Evolutionary conservation across 1,139 yeast species (phyloP).

Genomic region (Protomyces gravidus): DNA sequence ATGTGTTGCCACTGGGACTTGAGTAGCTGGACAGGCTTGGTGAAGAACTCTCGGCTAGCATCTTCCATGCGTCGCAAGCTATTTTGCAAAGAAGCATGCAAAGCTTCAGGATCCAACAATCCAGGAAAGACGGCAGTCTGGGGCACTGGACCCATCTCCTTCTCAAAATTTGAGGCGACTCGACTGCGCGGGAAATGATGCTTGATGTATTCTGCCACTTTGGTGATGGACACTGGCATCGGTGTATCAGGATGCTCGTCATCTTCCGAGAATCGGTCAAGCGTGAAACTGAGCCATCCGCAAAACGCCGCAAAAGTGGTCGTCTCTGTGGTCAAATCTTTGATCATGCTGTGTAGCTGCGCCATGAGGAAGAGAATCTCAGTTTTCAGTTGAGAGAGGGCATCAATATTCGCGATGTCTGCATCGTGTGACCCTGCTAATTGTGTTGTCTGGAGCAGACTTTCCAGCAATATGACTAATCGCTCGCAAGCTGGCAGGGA

Average conservation of each 20-base stretch:
- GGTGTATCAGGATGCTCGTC: slow-evolving; percentile 27
- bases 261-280: slow-evolving; percentile 30
- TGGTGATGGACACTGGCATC: slow-evolving; percentile 28
- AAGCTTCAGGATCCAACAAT: not conserved
- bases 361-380: slow-evolving; percentile 6
- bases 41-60: not conserved
- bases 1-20: not conserved
- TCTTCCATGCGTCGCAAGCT: slow-evolving; percentile 1
- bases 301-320: slow-evolving; percentile 32
- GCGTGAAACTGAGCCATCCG: slow-evolving; percentile 32
- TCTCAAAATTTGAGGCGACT: not conserved
- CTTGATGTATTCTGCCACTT: slow-evolving; percentile 31
- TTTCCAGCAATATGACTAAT: slow-evolving; percentile 48
- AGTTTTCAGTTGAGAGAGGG: not conserved
- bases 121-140: not conserved
- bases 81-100: slow-evolving; percentile 4
- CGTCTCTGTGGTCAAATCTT: slow-evolving; percentile 28
- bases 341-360: slow-evolving; percentile 13
- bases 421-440: not conserved
- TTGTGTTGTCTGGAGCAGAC: slow-evolving; percentile 37
- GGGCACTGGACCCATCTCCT: not conserved
- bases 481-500: slow-evolving; percentile 58
- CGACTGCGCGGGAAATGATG: slow-evolving; percentile 11
- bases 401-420: slow-evolving; percentile 3
- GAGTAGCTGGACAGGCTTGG: slow-evolving; percentile 7